Evolutionary conservation across 768 basidiomycete genomes (phyloP).

Genomic region (Boletales sp.): DNA sequence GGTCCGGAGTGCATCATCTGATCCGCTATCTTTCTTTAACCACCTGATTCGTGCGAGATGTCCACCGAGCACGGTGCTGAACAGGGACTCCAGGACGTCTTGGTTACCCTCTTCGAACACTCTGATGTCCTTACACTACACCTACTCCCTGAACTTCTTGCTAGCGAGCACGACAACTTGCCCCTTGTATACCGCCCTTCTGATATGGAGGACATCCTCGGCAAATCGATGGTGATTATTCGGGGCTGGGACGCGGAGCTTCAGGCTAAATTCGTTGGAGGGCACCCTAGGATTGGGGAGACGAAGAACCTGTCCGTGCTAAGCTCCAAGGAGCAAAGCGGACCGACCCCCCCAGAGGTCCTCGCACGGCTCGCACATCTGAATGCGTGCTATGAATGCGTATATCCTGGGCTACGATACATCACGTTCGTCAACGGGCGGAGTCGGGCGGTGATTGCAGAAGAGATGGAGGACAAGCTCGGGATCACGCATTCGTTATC

Average conservation of each 20-base stretch:
- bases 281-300: slow-evolving; percentile 90
- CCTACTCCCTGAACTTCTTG: slow-evolving; percentile 53
- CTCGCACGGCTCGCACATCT: slow-evolving; percentile 68
- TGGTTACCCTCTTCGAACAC: slow-evolving; percentile 60
- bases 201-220: slow-evolving; percentile 52
- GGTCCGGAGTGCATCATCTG: slow-evolving; percentile 9
- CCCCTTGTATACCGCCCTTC: slow-evolving; percentile 28
- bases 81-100: slow-evolving; percentile 26
- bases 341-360: slow-evolving; percentile 56
- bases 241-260: slow-evolving; percentile 47
- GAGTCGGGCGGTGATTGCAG: slow-evolving; percentile 61
- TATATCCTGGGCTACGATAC: slow-evolving; percentile 75
- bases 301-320: slow-evolving; percentile 67
- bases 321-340: slow-evolving; percentile 79
- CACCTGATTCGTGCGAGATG: neutral
- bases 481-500: slow-evolving; percentile 49
- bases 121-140: slow-evolving; percentile 52
- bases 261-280: slow-evolving; percentile 67
- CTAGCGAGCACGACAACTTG: slow-evolving; percentile 19
- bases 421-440: slow-evolving; percentile 93
- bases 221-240: slow-evolving; percentile 47
- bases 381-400: slow-evolving; percentile 72
- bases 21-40: neutral
- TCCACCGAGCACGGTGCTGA: slow-evolving; percentile 6
- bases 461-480: slow-evolving; percentile 75